phyloP scores from a whole-genome alignment of 345 rosid species.

The Sisymbrium altissimum region DNA sequence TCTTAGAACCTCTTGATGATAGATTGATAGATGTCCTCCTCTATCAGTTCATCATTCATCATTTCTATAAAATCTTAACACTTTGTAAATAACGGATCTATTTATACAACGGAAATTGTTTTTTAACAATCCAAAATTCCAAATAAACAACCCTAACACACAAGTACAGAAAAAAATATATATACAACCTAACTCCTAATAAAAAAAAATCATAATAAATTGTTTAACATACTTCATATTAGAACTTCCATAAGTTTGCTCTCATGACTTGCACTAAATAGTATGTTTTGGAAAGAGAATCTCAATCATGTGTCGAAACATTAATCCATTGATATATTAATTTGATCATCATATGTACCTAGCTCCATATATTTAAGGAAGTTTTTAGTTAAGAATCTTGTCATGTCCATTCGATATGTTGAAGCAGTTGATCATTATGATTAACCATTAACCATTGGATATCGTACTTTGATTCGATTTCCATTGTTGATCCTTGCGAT shows the following conservation, averaged over 20 bases:
- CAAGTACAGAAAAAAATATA: too few species aligned
- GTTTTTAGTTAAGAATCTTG: background rate
- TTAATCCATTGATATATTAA: background rate
- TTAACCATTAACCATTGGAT: background rate
- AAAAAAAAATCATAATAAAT: background rate
- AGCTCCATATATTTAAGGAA: background rate
- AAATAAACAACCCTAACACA: background rate
- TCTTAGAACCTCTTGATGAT: background rate
- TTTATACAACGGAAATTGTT: background rate
- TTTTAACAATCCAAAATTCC: background rate
- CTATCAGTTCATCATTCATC: background rate
- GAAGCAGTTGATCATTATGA: background rate
- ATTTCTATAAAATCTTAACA: background rate
- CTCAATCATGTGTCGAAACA: background rate
- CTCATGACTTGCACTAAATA: background rate
- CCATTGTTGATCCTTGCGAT: background rate
- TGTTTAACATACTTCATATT: background rate
- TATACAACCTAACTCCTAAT: background rate
- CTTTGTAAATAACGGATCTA: background rate
- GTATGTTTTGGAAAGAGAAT: background rate
- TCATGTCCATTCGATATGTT: background rate
- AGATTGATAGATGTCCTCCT: background rate
- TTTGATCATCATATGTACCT: background rate
- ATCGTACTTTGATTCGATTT: background rate
- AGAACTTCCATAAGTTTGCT: background rate